A percentile compares a stretch with the other conserved stretches of the same genome.
Evolutionary conservation across 176 grass and related monocot genomes (phyloP).

Genomic region (Chrysopogon serrulatus): DNA sequence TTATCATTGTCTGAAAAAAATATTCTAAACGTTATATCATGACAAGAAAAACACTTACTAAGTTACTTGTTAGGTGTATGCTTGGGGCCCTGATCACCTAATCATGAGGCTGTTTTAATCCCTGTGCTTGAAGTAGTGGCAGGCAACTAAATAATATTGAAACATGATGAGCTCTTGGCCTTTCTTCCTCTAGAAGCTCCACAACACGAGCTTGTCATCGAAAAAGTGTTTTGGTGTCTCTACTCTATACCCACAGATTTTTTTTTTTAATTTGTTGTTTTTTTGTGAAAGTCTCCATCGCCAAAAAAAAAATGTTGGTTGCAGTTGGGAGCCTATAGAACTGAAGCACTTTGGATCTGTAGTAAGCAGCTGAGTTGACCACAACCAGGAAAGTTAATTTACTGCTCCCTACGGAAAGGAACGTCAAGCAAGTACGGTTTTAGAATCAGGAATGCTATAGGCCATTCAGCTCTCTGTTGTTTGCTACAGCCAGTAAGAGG

Average conservation of each 20-base stretch:
- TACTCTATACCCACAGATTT: background rate
- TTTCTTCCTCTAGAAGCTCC: background rate
- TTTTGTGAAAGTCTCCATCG: background rate
- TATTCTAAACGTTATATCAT: background rate
- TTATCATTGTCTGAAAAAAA: background rate
- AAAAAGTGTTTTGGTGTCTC: constrained; percentile 23
- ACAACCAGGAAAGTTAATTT: background rate
- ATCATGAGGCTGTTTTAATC: constrained; percentile 12
- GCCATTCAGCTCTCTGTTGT: background rate
- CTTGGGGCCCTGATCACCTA: background rate
- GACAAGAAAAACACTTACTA: background rate
- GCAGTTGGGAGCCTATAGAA: constrained; percentile 19
- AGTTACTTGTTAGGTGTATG: constrained; percentile 3
- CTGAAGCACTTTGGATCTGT: background rate
- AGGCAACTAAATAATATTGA: constrained; percentile 11
- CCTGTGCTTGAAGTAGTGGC: constrained; percentile 1
- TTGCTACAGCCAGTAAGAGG: background rate
- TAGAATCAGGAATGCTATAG: background rate
- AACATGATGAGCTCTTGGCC: constrained; percentile 4
- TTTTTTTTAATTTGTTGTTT: background rate
- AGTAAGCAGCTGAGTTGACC: background rate
- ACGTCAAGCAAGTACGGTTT: background rate
- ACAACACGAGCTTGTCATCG: background rate
- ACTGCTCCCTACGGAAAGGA: background rate
- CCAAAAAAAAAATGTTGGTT: background rate